Evolutionary conservation across 176 grass and related monocot species (phyloP).

Genomic region (Paspalum notatum): DNA sequence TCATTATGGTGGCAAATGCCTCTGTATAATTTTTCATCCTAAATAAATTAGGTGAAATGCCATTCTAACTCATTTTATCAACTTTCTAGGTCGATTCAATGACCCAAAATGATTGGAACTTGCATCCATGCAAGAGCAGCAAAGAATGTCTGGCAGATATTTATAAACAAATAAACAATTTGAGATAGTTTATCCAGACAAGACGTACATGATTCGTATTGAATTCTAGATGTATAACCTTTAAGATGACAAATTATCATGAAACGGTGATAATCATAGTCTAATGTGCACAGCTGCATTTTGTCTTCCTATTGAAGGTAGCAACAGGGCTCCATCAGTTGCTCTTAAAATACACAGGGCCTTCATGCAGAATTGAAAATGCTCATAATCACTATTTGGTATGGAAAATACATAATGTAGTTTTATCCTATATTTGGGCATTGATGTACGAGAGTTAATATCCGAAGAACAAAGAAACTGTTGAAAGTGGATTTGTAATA

Average conservation of each 20-base stretch:
- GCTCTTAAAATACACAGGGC: conserved; percentile 4
- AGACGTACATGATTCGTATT: not conserved
- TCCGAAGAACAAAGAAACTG: not conserved
- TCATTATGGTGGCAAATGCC: too few species aligned
- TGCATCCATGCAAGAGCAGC: too few species aligned
- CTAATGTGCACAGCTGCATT: not conserved
- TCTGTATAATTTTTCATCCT: too few species aligned
- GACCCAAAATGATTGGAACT: too few species aligned
- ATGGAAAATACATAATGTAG: conserved; percentile 29
- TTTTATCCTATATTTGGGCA: conserved; percentile 28
- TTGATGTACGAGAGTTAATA: not conserved
- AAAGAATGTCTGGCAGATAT: conserved; percentile 6
- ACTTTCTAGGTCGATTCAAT: too few species aligned
- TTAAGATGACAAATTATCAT: not conserved
- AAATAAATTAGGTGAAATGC: too few species aligned
- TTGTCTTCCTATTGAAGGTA: conserved; percentile 14
- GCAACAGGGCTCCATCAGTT: not conserved
- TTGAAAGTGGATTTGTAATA: not conserved
- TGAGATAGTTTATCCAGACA: conserved; percentile 7
- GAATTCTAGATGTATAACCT: conserved; percentile 13
- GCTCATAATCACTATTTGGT: conserved; percentile 10
- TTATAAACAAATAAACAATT: conserved; percentile 18
- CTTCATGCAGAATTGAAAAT: not conserved
- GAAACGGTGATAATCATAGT: not conserved
- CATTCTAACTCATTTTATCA: too few species aligned